phyloP scores from a whole-genome alignment of 179 eudicot species.

The Corrigiola litoralis region DNA sequence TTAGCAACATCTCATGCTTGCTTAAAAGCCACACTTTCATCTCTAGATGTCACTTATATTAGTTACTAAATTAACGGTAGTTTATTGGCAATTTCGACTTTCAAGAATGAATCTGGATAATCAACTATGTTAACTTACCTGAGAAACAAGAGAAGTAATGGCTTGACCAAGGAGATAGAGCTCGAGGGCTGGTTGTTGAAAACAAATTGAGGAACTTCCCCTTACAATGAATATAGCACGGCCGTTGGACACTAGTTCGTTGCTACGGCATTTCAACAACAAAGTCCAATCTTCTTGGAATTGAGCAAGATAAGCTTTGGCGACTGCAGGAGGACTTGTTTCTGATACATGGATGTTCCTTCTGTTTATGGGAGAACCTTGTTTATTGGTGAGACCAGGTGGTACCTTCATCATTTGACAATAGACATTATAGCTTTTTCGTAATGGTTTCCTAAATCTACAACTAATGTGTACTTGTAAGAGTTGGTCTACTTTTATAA shows the following conservation, averaged over 20 bases:
- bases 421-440: too few species aligned
- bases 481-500: too few species aligned
- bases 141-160: not conserved
- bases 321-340: constrained; percentile 12
- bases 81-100: too few species aligned
- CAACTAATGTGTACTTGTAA: too few species aligned
- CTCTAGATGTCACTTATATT: too few species aligned
- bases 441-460: too few species aligned
- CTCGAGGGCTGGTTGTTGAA: not conserved
- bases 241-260: constrained; percentile 22
- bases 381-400: constrained; percentile 4
- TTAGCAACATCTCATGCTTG: too few species aligned
- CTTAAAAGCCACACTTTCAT: too few species aligned
- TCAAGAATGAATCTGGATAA: not conserved
- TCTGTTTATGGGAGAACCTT: constrained; percentile 19
- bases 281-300: constrained; percentile 21
- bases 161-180: not conserved
- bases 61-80: too few species aligned
- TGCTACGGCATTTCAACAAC: constrained; percentile 16
- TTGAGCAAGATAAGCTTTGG: constrained; percentile 23
- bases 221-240: not conserved
- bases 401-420: constrained; percentile 37
- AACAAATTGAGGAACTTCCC: not conserved
- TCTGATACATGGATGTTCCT: constrained; percentile 17
- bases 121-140: not conserved